Evolutionary conservation across 768 basidiomycete species (phyloP).

Genomic region (Tephrocybe sp.): DNA sequence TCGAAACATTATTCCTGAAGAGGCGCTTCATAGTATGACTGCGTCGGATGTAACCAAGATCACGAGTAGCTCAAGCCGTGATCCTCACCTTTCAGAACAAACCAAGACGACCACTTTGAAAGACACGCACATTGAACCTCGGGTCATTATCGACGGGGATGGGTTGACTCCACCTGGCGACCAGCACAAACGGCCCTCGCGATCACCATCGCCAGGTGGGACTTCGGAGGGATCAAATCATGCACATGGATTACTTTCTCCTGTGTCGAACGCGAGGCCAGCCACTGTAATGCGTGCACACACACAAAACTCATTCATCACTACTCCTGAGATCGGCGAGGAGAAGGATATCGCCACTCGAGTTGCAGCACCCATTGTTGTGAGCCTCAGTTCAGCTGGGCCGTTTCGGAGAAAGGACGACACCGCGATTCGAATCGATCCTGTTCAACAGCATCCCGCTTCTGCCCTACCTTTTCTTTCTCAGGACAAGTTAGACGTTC

Average conservation of each 20-base stretch:
- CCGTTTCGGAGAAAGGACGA: slow-evolving; percentile 12
- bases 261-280: slow-evolving; percentile 16
- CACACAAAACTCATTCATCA: slow-evolving; percentile 28
- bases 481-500: slow-evolving; percentile 38
- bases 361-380: slow-evolving; percentile 61
- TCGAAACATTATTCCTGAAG: slow-evolving; percentile 11
- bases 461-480: slow-evolving; percentile 24
- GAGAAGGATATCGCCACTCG: slow-evolving; percentile 55
- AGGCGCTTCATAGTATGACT: slow-evolving; percentile 43
- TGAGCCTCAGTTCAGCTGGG: slow-evolving; percentile 37
- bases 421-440: slow-evolving; percentile 19
- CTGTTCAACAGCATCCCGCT: slow-evolving; percentile 21
- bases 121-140: slow-evolving; percentile 16
- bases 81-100: slow-evolving; percentile 52
- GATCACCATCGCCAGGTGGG: slow-evolving; percentile 28
- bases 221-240: slow-evolving; percentile 23
- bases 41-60: slow-evolving; percentile 41
- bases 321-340: slow-evolving; percentile 64
- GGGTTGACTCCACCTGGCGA: slow-evolving; percentile 27
- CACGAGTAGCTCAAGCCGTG: slow-evolving; percentile 29
- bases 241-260: slow-evolving; percentile 28
- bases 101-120: slow-evolving; percentile 6
- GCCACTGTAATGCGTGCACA: slow-evolving; percentile 6
- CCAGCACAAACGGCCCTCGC: slow-evolving; percentile 31
- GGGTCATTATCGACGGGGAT: slow-evolving; percentile 25